A percentile compares a stretch with the other conserved stretches of the same genome.
These are phyloP conservation scores for Syzygium syzygioides DNA, from an alignment of 441 rosid species.

Conservation along the genomic window DNA sequence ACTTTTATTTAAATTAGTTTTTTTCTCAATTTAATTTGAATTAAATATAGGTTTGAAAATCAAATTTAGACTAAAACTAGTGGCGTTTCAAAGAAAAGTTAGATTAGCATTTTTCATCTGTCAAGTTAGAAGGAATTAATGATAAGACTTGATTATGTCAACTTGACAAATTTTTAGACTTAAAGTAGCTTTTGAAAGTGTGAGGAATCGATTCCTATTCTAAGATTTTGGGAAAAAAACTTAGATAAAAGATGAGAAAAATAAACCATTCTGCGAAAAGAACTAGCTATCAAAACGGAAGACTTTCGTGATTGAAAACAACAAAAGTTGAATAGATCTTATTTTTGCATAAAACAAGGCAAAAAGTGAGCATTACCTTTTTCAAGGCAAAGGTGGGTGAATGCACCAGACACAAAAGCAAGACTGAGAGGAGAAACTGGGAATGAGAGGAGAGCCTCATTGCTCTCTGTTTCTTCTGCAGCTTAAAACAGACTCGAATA, in stretches of 20 bases:
- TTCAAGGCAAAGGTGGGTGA: constrained; percentile 36
- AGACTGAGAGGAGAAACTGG: constrained; percentile 16
- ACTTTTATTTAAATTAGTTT: background rate
- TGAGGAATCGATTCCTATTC: too few species aligned
- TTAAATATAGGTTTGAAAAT: background rate
- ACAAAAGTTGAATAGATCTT: too few species aligned
- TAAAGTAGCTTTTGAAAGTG: too few species aligned
- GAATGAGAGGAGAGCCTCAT: constrained; percentile 22
- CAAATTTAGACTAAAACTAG: too few species aligned
- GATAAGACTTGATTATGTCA: too few species aligned
- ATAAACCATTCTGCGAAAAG: background rate
- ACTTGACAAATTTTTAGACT: too few species aligned
- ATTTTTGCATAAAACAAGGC: background rate
- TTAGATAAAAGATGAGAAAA: background rate
- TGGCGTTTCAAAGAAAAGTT: too few species aligned
- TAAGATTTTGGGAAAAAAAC: background rate
- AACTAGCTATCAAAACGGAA: background rate
- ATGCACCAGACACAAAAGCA: constrained; percentile 25
- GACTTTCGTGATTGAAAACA: background rate
- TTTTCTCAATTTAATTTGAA: background rate
- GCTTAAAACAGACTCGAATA: background rate
- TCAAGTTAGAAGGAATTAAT: too few species aligned
- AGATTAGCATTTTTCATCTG: too few species aligned
- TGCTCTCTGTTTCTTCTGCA: background rate
- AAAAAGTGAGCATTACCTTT: constrained; percentile 23